Conservation (phyloP, 148 eudicot genomes). For the Amaranthus palmeri region DNA sequence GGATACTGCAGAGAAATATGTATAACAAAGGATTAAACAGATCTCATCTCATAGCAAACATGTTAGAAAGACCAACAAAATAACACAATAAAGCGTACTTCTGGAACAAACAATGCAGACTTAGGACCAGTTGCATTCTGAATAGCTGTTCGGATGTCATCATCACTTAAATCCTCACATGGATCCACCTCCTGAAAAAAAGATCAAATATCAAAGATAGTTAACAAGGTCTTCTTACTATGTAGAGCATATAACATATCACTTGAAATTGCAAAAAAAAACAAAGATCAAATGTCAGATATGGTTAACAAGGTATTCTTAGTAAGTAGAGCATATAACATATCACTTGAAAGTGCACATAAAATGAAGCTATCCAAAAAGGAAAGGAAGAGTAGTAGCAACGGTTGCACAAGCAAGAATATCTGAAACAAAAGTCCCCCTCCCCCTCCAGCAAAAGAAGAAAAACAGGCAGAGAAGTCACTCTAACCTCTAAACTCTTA, state of each 20-base stretch:
- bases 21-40: not conserved
- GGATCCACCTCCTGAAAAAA: constrained; percentile 87
- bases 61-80: not conserved
- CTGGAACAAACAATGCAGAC: constrained; percentile 95
- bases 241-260: not conserved
- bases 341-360: not conserved
- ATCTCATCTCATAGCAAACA: not conserved
- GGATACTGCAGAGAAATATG: not conserved
- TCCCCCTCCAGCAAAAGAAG: not conserved
- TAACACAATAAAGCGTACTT: constrained; percentile 48
- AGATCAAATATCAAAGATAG: not conserved
- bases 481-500: constrained; percentile 81
- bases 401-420: not conserved
- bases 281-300: not conserved
- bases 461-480: not conserved
- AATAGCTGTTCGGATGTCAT: constrained; percentile 92
- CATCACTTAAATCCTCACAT: constrained; percentile 91
- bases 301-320: not conserved
- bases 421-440: not conserved
- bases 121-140: constrained; percentile 97
- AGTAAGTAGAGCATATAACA: not conserved
- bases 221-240: not conserved
- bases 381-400: not conserved
- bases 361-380: no score
- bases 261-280: constrained; percentile 4